phyloP scores from a whole-genome alignment of 2,329 filamentous ascomycete genomes.

The Nigrospora osmanthi region DNA sequence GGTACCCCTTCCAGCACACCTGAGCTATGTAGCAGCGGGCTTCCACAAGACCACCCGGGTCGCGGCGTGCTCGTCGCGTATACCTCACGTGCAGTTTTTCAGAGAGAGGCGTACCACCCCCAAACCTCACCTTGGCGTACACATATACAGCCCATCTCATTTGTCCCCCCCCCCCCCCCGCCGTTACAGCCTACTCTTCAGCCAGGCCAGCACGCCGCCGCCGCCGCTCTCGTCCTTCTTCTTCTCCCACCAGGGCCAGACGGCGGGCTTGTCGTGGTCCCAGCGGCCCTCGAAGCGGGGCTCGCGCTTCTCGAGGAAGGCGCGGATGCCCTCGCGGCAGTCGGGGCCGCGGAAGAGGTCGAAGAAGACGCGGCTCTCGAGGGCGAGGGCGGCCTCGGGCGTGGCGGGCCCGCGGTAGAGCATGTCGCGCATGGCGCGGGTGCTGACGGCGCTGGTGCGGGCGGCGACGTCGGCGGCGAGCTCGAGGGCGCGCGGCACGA shows the following conservation, averaged over 20 bases:
- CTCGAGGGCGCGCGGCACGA: conserved; percentile 57
- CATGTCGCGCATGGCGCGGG: conserved; percentile 62
- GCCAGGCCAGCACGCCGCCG: conserved; percentile 2
- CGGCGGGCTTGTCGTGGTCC: conserved; percentile 48
- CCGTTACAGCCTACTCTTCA: conserved; percentile 9
- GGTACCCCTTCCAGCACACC: too few species aligned
- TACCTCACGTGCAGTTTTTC: too few species aligned
- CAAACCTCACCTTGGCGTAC: too few species aligned
- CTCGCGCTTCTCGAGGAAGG: conserved; percentile 63
- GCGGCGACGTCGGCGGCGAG: conserved; percentile 58
- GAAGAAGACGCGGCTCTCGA: conserved; percentile 59
- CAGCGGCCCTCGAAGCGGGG: conserved; percentile 55
- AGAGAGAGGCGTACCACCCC: too few species aligned
- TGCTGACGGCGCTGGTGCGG: conserved; percentile 58
- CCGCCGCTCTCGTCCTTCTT: conserved; percentile 21
- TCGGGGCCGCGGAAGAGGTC: conserved; percentile 51
- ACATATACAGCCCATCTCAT: too few species aligned
- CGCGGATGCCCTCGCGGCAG: conserved; percentile 57
- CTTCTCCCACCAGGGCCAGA: conserved; percentile 63
- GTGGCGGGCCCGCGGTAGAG: conserved; percentile 53
- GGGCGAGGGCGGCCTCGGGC: conserved; percentile 61
- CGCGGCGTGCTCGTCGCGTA: too few species aligned
- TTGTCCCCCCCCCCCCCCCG: too few species aligned
- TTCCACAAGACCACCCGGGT: too few species aligned
- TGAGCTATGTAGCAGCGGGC: too few species aligned